These are phyloP conservation scores for Globisporangium nagaii DNA, from an alignment of 352 stramenopile genomes.

Conservation along the genomic window DNA sequence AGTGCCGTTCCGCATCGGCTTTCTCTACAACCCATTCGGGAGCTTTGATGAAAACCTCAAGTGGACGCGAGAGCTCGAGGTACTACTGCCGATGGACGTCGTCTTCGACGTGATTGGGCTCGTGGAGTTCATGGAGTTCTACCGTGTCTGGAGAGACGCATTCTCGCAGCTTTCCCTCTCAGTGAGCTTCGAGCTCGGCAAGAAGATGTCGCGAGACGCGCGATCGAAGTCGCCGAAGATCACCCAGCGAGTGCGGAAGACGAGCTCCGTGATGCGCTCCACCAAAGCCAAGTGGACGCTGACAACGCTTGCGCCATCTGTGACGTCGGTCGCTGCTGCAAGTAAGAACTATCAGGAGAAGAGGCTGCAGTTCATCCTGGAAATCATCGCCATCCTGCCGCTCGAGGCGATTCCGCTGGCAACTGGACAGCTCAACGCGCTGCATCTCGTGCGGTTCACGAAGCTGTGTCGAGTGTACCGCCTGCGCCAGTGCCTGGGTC, in stretches of 20 bases:
- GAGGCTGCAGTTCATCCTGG: conserved; percentile 38
- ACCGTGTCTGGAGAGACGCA: conserved; percentile 24
- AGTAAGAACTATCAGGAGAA: conserved; percentile 17
- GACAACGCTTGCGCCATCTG: conserved; percentile 21
- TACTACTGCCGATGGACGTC: conserved; percentile 31
- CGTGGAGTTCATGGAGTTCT: conserved; percentile 39
- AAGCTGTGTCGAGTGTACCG: conserved; percentile 62
- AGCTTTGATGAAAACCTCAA: background rate
- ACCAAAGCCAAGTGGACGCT: conserved; percentile 48
- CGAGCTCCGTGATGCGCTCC: conserved; percentile 9
- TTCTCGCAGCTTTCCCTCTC: conserved; percentile 32
- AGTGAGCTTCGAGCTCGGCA: conserved; percentile 37
- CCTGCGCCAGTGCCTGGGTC: conserved; percentile 26
- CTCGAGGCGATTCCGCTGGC: conserved; percentile 44
- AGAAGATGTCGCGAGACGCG: conserved; percentile 38
- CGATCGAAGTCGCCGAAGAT: conserved; percentile 25
- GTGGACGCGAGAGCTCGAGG: conserved; percentile 41
- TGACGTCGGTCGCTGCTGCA: conserved; percentile 10
- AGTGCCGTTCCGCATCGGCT: conserved; percentile 59
- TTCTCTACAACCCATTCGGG: conserved; percentile 56
- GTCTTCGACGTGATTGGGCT: conserved; percentile 39
- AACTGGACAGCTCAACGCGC: conserved; percentile 31
- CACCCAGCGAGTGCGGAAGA: conserved; percentile 21
- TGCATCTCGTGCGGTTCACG: conserved; percentile 52
- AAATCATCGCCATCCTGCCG: conserved; percentile 44